Evolutionary conservation across 2,329 filamentous ascomycete genomes (phyloP), one percentile per base, ranked within the genome.

Genomic region (Alternaria burnsii): DNA sequence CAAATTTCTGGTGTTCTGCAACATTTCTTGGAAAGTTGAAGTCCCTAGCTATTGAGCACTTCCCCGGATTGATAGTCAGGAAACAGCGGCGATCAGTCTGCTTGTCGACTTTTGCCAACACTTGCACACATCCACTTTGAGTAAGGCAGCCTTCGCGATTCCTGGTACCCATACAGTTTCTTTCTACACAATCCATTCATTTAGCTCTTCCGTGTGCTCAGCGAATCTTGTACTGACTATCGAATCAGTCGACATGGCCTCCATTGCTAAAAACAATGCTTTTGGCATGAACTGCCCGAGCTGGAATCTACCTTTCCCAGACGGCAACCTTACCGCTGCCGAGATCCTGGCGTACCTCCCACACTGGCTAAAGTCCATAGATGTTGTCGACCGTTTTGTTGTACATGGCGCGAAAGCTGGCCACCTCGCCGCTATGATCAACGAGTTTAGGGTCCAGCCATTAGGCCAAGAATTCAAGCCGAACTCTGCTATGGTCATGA

Each of bases 311-410:
- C 40, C 63, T 1, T 75, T 75, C 30, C 72, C 71, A 8, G 18
- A 44, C 7, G 70, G 63, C 40, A 74, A 75, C 36, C 16, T 75
- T 30, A 75, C 73, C 1, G 68, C 67, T 0, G 61, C 65, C 1
- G 73, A 77, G 43, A 58, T 75, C 9, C 26, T 73, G 1, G 62
- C 66, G 0, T 75, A 75, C 30, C 48, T 71, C 5, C 73, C 74
- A 1, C 61, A 71, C 6, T 71, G 66, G 62, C 61, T 75, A 34
- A 71, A 73, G 48, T 70, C 63, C 1, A 38, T 64, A 22, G 69
- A 74, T 46, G 68, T 76, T 0, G 59, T 72, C 24, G 61, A 71
- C 20, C 66, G 74, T 5, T 58, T 77, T 32, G 28, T 69, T 20
- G 41, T 53, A 32, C 70, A 71, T 40, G 70, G 72, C 34, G 65